Conservation (phyloP, 345 rosid genomes). For the Anacardium occidentale region DNA sequence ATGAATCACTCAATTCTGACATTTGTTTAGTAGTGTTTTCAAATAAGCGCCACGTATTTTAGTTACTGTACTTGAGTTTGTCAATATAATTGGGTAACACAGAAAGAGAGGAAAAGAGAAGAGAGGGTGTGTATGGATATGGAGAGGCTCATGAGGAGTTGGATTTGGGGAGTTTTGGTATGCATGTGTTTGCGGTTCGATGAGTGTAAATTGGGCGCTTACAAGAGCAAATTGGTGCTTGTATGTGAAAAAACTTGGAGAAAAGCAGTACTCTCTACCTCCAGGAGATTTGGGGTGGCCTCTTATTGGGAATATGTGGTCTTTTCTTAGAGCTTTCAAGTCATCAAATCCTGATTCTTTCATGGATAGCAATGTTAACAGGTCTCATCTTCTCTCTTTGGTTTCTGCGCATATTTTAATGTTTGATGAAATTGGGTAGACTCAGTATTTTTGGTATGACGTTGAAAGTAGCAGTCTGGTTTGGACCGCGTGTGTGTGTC, state of each 20-base stretch:
- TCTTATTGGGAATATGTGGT: conserved; percentile 40
- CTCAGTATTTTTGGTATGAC: too few relatives aligned
- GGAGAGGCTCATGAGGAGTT: background rate
- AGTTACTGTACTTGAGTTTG: too few relatives aligned
- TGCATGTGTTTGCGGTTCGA: conserved; percentile 14
- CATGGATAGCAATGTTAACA: conserved; percentile 25
- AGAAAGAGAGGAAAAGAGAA: too few relatives aligned
- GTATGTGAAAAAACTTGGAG: conserved; percentile 24
- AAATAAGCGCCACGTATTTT: too few relatives aligned
- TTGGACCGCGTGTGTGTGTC: too few relatives aligned
- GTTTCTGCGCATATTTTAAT: too few relatives aligned
- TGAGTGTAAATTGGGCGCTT: conserved; percentile 27
- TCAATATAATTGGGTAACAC: too few relatives aligned
- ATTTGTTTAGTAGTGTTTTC: too few relatives aligned
- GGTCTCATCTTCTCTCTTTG: conserved; percentile 26
- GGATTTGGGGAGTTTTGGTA: background rate
- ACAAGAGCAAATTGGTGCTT: conserved; percentile 37
- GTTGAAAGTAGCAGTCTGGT: too few relatives aligned
- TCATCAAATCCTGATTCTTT: conserved; percentile 42
- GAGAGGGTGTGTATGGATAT: too few relatives aligned
- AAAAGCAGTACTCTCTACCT: conserved; percentile 31
- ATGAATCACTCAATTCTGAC: background rate
- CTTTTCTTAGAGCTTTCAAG: conserved; percentile 42
- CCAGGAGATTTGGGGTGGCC: conserved; percentile 52
- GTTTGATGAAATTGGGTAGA: too few relatives aligned